phyloP scores from a whole-genome alignment of 176 grass and related monocot species.

The maize (Zea mays) region Zm-B73-REFERENCE-NAM-5.0 NC_050098.1:13178501-13179000 shows the following conservation, averaged over 20 bases:
- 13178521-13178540: neutral
- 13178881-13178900: too few relatives aligned
- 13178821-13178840: too few relatives aligned
- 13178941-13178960: too few relatives aligned
- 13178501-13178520: conserved; percentile 1
- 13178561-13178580: neutral
- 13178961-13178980: too few relatives aligned
- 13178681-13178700: neutral
- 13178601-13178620: neutral
- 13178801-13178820: neutral
- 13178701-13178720: neutral
- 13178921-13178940: too few relatives aligned
- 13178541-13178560: neutral
- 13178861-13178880: too few relatives aligned
- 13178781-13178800: neutral
- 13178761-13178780: neutral
- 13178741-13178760: neutral
- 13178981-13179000: too few relatives aligned
- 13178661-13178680: neutral
- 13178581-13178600: conserved; percentile 4
- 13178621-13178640: neutral
- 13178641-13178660: neutral
- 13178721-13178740: too few relatives aligned
- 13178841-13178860: too few relatives aligned
- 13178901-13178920: too few relatives aligned